A percentile compares a stretch with the other conserved stretches of the same genome.
Conservation (phyloP, 371 early-diverging fungal species). For the Mortierella polycephala region DNA sequence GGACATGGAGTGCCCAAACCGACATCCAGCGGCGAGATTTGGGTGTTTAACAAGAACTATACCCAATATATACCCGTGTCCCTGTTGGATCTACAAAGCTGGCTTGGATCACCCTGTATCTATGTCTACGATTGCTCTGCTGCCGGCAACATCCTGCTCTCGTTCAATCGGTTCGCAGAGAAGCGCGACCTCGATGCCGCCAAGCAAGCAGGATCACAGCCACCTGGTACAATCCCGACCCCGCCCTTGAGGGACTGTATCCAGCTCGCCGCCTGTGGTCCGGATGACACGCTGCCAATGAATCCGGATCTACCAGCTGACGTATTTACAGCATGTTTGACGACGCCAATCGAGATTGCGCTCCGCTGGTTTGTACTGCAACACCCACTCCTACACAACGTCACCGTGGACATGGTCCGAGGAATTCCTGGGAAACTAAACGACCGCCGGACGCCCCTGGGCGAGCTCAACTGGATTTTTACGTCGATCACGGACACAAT, state of each 20-base stretch:
- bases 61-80: slow-evolving; percentile 98
- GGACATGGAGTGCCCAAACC: slow-evolving; percentile 98
- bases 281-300: slow-evolving; percentile 89
- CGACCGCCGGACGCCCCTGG: slow-evolving; percentile 93
- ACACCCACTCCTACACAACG: slow-evolving; percentile 80
- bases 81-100: slow-evolving; percentile 89
- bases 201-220: slow-evolving; percentile 38
- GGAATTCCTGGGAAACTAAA: slow-evolving; percentile 90
- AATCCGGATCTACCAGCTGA: slow-evolving; percentile 96
- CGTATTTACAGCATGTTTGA: slow-evolving; percentile 94
- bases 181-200: slow-evolving; percentile 82
- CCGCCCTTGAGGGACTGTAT: slow-evolving; percentile 87
- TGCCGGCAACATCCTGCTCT: slow-evolving; percentile 90
- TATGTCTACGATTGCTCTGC: slow-evolving; percentile 97
- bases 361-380: slow-evolving; percentile 92
- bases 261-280: slow-evolving; percentile 93
- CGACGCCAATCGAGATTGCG: slow-evolving; percentile 96
- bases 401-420: slow-evolving; percentile 87
- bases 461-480: slow-evolving; percentile 98
- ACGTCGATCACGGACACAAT: slow-evolving; percentile 98
- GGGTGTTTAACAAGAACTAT: slow-evolving; percentile 97
- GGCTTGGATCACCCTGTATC: slow-evolving; percentile 96
- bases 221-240: slow-evolving; percentile 44
- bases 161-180: slow-evolving; percentile 90
- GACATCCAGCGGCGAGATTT: slow-evolving; percentile 94